A percentile compares a stretch with the other conserved stretches of the same genome.
Evolutionary conservation across 78 protist species (phyloP).

Genomic region (Guillardia theta): DNA sequence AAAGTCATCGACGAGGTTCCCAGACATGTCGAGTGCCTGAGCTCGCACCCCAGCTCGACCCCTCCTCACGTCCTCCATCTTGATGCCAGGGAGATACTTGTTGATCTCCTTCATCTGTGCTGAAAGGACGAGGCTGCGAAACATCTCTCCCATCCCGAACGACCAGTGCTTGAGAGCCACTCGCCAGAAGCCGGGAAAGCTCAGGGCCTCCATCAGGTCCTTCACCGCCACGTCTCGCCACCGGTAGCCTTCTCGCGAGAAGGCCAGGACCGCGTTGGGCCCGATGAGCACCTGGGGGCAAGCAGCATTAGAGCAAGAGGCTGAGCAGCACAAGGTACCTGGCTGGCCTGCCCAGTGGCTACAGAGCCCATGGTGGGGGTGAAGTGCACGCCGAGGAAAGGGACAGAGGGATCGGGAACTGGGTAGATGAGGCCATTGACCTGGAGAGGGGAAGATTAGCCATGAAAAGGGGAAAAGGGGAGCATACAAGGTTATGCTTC

Average conservation of each 20-base stretch:
- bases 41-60: slow-evolving; percentile 28
- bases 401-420: background rate
- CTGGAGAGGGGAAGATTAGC: background rate
- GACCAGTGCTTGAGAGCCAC: background rate
- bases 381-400: slow-evolving; percentile 30
- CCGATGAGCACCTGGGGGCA: slow-evolving; percentile 29
- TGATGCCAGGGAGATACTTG: background rate
- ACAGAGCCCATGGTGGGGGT: slow-evolving; percentile 36
- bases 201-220: background rate
- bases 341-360: background rate
- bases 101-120: background rate
- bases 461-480: too few species aligned
- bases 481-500: background rate
- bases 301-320: background rate
- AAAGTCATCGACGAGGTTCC: slow-evolving; percentile 30
- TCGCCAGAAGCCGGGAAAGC: slow-evolving; percentile 12
- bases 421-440: background rate
- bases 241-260: slow-evolving; percentile 23
- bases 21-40: background rate
- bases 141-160: slow-evolving; percentile 18
- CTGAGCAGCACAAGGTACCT: background rate
- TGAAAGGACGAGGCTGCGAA: background rate
- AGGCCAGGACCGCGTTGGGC: slow-evolving; percentile 23
- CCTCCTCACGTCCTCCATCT: background rate
- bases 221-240: background rate